Evolutionary conservation across 1,284 basidiomycete genomes (phyloP).

Genomic region (Polyporus tsugae): DNA sequence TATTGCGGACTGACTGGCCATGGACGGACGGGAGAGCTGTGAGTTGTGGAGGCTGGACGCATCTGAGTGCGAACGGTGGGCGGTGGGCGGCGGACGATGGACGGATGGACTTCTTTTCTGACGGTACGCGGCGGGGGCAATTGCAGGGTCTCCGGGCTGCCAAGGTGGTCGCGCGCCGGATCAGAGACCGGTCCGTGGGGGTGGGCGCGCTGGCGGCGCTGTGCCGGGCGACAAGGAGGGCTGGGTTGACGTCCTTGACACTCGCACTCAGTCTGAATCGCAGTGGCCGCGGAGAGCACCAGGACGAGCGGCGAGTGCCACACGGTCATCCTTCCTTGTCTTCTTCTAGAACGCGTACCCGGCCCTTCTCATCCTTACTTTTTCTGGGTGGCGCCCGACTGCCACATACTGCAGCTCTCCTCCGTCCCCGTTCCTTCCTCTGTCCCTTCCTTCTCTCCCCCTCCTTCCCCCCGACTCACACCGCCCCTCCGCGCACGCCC

Average conservation of each 20-base stretch:
- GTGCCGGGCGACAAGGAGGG: neutral
- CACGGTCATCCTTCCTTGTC: neutral
- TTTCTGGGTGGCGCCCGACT: slow-evolving; percentile 28
- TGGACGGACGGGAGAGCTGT: neutral
- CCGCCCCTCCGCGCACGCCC: slow-evolving; percentile 8
- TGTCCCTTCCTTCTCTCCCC: slow-evolving; percentile 10
- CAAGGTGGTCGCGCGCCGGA: neutral
- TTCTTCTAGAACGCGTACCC: slow-evolving; percentile 25
- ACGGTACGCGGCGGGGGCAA: neutral
- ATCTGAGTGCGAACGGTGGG: neutral
- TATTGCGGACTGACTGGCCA: neutral
- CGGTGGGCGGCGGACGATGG: neutral
- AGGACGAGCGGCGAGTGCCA: neutral
- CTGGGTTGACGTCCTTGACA: neutral
- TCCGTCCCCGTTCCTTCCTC: slow-evolving; percentile 27
- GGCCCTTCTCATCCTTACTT: slow-evolving; percentile 30
- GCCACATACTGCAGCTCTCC: slow-evolving; percentile 30
- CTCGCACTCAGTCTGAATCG: neutral
- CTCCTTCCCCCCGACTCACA: slow-evolving; percentile 15
- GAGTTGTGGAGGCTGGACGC: neutral
- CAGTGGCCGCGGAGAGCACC: slow-evolving; percentile 1
- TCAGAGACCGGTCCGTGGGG: neutral
- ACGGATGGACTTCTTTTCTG: slow-evolving; percentile 1
- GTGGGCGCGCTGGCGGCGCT: neutral
- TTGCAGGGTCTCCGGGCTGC: neutral